Evolutionary conservation across 352 stramenopile genomes (phyloP).

Genomic region (Phytophthora uliginosa): DNA sequence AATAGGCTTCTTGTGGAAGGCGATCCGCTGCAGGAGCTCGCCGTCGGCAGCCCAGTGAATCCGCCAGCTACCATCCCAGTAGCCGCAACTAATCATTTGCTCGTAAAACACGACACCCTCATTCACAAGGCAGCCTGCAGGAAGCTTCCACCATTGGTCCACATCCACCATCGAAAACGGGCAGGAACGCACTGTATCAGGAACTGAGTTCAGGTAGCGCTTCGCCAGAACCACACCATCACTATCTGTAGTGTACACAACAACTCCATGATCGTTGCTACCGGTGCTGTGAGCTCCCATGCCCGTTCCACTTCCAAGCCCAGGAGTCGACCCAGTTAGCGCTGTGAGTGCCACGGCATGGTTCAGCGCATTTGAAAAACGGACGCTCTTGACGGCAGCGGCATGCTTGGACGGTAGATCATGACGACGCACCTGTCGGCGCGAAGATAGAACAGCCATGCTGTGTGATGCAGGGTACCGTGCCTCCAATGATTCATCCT

Average conservation of each 20-base stretch:
- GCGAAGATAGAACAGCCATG: slow-evolving; percentile 79
- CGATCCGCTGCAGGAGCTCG: slow-evolving; percentile 86
- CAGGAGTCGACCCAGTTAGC: slow-evolving; percentile 50
- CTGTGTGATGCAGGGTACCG: slow-evolving; percentile 81
- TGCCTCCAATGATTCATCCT: slow-evolving; percentile 79
- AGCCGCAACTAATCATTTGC: slow-evolving; percentile 91
- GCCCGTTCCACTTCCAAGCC: slow-evolving; percentile 73
- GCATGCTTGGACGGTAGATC: slow-evolving; percentile 82
- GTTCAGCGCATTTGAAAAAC: slow-evolving; percentile 84
- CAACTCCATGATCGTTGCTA: slow-evolving; percentile 64
- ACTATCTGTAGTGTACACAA: slow-evolving; percentile 86
- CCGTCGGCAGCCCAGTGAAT: slow-evolving; percentile 90
- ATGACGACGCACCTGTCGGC: slow-evolving; percentile 83
- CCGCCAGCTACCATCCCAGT: slow-evolving; percentile 90
- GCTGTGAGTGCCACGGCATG: slow-evolving; percentile 61
- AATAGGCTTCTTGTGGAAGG: slow-evolving; percentile 91
- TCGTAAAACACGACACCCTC: slow-evolving; percentile 91
- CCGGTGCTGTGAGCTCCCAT: slow-evolving; percentile 78
- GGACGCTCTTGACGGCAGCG: slow-evolving; percentile 72
- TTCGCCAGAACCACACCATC: slow-evolving; percentile 84
- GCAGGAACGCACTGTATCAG: slow-evolving; percentile 72
- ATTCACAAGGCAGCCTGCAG: slow-evolving; percentile 73
- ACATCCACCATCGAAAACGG: slow-evolving; percentile 87
- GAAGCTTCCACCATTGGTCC: slow-evolving; percentile 90
- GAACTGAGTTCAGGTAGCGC: slow-evolving; percentile 76